Conservation (phyloP, 2,329 filamentous ascomycete species). For the Rosellinia necatrix region DNA sequence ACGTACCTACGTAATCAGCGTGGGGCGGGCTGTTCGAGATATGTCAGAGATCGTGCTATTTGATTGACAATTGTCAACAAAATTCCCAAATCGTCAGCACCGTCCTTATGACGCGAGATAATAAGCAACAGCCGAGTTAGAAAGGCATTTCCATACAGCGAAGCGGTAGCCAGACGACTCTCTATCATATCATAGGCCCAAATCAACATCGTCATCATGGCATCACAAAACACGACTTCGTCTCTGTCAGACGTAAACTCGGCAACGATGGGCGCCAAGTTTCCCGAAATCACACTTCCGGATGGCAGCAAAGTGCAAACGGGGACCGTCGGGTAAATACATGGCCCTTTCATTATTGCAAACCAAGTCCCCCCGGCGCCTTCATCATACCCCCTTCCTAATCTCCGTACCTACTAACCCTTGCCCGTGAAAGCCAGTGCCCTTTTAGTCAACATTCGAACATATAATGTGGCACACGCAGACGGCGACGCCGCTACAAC, state of each 20-base stretch:
- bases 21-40: not conserved
- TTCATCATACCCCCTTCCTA: not conserved
- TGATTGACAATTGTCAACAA: no score
- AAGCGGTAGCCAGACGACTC: not conserved
- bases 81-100: not conserved
- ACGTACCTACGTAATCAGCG: not conserved
- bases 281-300: slow-evolving; percentile 37
- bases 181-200: not conserved
- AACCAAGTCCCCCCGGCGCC: no score
- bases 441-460: slow-evolving; percentile 35
- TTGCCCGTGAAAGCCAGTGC: slow-evolving; percentile 24
- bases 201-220: slow-evolving; percentile 15
- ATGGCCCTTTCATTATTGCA: not conserved
- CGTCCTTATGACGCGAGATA: not conserved
- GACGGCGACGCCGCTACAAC: slow-evolving; percentile 27
- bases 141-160: not conserved
- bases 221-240: not conserved
- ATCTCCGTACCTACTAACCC: not conserved
- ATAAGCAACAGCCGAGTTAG: not conserved
- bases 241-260: slow-evolving; percentile 36
- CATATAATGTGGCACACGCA: slow-evolving; percentile 34
- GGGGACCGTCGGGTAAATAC: slow-evolving; percentile 37
- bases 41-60: no score
- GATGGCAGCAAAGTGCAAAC: slow-evolving; percentile 39
- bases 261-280: slow-evolving; percentile 31